Conservation (phyloP, 1,284 basidiomycete species). For the Anthracocystis setariae region DNA sequence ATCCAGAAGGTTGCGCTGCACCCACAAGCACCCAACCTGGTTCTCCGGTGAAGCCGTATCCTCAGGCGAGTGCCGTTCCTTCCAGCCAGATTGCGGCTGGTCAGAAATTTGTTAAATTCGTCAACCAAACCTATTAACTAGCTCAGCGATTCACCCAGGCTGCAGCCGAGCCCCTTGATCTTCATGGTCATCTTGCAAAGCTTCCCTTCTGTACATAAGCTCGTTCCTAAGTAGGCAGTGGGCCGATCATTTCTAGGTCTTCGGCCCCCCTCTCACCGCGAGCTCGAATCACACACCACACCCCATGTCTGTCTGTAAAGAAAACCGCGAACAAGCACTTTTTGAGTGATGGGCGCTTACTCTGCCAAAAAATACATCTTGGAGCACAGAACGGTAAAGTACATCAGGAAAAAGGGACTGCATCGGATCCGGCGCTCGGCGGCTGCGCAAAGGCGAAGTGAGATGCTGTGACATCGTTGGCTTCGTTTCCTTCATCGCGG, state of each 20-base stretch:
- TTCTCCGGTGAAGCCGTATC: slow-evolving; percentile 44
- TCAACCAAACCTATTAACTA: too few species aligned
- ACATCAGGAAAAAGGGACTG: background rate
- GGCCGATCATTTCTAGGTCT: slow-evolving; percentile 6
- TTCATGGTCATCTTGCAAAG: background rate
- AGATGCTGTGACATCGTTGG: too few species aligned
- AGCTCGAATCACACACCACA: background rate
- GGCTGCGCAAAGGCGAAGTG: too few species aligned
- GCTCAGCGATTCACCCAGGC: too few species aligned
- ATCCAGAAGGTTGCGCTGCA: slow-evolving; percentile 37
- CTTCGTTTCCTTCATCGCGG: too few species aligned
- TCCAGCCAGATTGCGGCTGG: slow-evolving; percentile 37
- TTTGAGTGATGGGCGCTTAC: slow-evolving; percentile 5
- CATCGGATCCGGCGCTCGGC: background rate
- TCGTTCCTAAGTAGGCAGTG: slow-evolving; percentile 7
- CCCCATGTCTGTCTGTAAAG: too few species aligned
- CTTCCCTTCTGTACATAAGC: background rate
- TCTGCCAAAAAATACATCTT: too few species aligned
- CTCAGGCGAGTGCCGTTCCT: slow-evolving; percentile 31
- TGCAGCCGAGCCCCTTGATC: background rate
- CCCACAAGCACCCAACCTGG: slow-evolving; percentile 35
- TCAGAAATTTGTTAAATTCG: slow-evolving; percentile 16
- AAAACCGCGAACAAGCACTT: too few species aligned
- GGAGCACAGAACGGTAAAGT: background rate
- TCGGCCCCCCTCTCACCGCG: too few species aligned